phyloP scores from a whole-genome alignment of 2,329 filamentous ascomycete genomes.

The Trichoderma sp. region DNA sequence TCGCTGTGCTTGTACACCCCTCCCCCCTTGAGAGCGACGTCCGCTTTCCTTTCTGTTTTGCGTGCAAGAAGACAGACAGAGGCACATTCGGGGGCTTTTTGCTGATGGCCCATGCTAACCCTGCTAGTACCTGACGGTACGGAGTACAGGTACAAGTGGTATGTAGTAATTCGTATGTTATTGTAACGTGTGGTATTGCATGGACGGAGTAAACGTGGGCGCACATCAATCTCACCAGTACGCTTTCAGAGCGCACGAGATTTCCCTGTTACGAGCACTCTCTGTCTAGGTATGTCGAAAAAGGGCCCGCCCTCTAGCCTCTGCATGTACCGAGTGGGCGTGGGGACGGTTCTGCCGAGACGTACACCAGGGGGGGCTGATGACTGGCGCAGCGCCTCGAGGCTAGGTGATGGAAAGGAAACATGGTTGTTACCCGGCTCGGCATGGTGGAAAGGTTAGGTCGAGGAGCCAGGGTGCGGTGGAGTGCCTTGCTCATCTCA shows the following conservation, averaged over 20 bases:
- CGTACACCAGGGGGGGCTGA: constrained; percentile 19
- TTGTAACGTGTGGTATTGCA: constrained; percentile 17
- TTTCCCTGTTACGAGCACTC: background rate
- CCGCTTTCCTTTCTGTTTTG: constrained; percentile 3
- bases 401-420: constrained; percentile 9
- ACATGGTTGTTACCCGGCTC: constrained; percentile 19
- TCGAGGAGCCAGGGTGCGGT: constrained; percentile 15
- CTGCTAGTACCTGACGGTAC: constrained; percentile 15
- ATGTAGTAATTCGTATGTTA: constrained; percentile 8
- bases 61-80: constrained; percentile 2
- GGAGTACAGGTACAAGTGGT: background rate
- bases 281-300: background rate
- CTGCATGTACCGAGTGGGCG: constrained; percentile 19
- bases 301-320: constrained; percentile 1
- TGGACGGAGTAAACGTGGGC: constrained; percentile 14
- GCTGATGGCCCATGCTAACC: constrained; percentile 18
- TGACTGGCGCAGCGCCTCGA: constrained; percentile 19
- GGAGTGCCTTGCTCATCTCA: constrained; percentile 18
- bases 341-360: constrained; percentile 25
- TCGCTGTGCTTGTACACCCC: constrained; percentile 2
- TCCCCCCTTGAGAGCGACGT: background rate
- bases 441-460: constrained; percentile 20
- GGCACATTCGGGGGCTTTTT: constrained; percentile 19
- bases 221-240: constrained; percentile 13
- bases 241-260: constrained; percentile 6